Evolutionary conservation across 2,329 filamentous ascomycete species (phyloP), one percentile per base, ranked within the genome.

Genomic region (Epichloe scottii): DNA sequence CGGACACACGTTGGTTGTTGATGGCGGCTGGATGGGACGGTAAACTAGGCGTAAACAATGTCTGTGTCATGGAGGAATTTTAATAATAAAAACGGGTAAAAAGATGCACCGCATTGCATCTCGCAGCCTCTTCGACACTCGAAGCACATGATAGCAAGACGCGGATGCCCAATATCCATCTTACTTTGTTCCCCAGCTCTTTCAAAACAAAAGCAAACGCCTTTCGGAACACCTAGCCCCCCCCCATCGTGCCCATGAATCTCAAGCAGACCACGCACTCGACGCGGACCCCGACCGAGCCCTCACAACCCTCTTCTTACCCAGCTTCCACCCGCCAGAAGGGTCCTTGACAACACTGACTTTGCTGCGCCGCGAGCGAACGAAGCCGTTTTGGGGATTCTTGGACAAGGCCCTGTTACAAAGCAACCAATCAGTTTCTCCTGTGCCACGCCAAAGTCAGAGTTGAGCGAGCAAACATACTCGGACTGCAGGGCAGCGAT

Each of bases 1-100:
- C 57, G 89, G 89, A 0, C 87, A 95, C 68, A 73, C 89, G 5
- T 63, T 95, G 58, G 84, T 86, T 26, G 87, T 95, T 45, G 90
- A 95, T 67, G 89, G 89, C 7, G 89, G 89, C 11, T 95, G 88
- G 89, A 94, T 95, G 89, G 89, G 87, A 1, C 75, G 88, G 73
- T 94, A 30, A 11, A 34, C 26, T 30, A 30, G 26, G 26, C 26
- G 26, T 30, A 10, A 30, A 30, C 26, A 30, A 30, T 2, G 0
- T 30, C 8, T 30, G 26, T 30, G 26, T 30, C 26, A 30, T 30
- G 26, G 8, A 30, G 8, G 26, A 11, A 11, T 4, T 30, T 30
- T 4, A 12, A 17, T 14, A 17, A 48, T 21, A 15, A 1, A 11
- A 35, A 37, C n/a, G 6, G 21, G 37, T n/a, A 35, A 19, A 33